Conservation (phyloP, 2,329 filamentous ascomycete genomes). For the Didymella glomerata region DNA sequence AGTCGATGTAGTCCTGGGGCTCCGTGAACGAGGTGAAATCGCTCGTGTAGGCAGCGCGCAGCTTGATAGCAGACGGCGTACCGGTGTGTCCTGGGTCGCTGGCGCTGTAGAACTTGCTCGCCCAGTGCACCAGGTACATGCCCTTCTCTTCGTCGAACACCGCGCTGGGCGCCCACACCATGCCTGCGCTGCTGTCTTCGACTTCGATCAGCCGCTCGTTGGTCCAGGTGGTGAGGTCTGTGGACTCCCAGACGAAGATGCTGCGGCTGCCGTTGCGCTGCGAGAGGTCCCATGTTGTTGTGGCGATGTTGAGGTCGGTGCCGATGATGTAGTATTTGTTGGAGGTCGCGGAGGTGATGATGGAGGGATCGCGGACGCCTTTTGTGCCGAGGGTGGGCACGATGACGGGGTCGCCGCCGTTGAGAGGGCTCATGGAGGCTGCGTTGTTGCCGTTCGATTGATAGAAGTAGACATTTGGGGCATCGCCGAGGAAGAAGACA, state of each 20-base stretch:
- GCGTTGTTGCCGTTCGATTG: background rate
- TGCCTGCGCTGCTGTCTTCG: constrained; percentile 56
- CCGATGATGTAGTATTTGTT: background rate
- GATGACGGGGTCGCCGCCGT: background rate
- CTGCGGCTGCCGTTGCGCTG: constrained; percentile 61
- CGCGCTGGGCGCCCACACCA: background rate
- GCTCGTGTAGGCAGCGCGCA: background rate
- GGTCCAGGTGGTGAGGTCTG: constrained; percentile 61
- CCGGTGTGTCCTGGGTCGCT: background rate
- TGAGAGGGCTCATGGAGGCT: background rate
- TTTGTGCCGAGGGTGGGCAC: background rate
- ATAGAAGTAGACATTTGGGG: background rate
- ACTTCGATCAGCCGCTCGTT: constrained; percentile 57
- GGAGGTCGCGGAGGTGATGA: background rate
- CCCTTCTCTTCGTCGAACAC: background rate
- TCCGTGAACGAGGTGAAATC: background rate
- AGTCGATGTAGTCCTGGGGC: background rate
- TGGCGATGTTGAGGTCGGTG: constrained; percentile 62
- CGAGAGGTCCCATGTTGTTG: constrained; percentile 63
- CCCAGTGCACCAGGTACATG: background rate
- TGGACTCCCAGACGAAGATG: constrained; percentile 66
- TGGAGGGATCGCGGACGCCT: background rate
- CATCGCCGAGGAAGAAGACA: background rate
- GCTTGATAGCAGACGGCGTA: background rate
- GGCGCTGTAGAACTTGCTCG: background rate